These are phyloP conservation scores for Volvox africanus DNA, from an alignment of 139 green algal genomes.

Conservation along the genomic window DNA sequence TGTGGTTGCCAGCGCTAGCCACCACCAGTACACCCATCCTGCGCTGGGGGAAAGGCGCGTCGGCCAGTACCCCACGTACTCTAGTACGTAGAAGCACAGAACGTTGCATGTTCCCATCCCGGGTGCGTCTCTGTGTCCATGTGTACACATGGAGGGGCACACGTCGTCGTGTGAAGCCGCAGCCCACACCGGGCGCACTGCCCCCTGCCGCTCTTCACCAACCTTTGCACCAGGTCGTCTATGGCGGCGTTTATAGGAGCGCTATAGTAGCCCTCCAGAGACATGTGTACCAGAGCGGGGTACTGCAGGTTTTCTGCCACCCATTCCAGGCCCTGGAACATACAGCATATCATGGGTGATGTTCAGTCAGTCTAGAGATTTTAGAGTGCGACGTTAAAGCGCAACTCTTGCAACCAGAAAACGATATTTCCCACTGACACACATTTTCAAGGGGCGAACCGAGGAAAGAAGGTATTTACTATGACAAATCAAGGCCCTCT, in stretches of 20 bases:
- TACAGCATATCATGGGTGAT: too few species aligned
- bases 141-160: not conserved
- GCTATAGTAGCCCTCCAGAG: slow-evolving; percentile 67
- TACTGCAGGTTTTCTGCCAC: slow-evolving; percentile 65
- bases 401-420: too few species aligned
- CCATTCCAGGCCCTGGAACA: slow-evolving; percentile 74
- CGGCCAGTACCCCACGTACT: too few species aligned
- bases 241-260: slow-evolving; percentile 71
- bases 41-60: not conserved
- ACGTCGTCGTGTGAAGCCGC: too few species aligned
- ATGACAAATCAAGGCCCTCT: too few species aligned
- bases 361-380: too few species aligned
- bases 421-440: too few species aligned
- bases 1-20: slow-evolving; percentile 59
- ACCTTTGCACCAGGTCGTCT: slow-evolving; percentile 55
- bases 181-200: too few species aligned
- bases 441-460: too few species aligned
- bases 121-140: not conserved
- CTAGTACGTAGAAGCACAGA: too few species aligned
- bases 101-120: not conserved
- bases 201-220: not conserved
- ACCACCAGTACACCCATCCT: slow-evolving; percentile 57
- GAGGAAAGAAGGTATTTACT: too few species aligned
- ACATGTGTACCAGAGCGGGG: slow-evolving; percentile 78
- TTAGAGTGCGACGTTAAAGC: too few species aligned